Evolutionary conservation across 306 rosid genomes (phyloP).

Genomic region (Cucurbita pepo): DNA sequence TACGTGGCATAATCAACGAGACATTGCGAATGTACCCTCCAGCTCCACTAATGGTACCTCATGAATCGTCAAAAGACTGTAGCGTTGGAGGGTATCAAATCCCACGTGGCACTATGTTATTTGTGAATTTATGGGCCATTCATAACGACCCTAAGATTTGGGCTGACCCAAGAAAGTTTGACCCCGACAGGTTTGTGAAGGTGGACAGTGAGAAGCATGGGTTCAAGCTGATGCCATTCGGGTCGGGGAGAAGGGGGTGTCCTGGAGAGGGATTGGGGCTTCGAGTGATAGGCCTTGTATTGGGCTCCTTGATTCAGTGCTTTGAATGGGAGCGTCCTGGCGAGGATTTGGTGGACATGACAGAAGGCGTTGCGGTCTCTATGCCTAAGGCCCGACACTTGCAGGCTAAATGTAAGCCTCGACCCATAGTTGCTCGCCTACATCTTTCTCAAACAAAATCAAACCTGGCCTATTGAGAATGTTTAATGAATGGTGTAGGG

Average conservation of each 20-base stretch:
- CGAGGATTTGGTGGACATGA: conserved; percentile 7
- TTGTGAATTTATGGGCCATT: conserved; percentile 27
- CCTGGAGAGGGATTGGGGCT: conserved; percentile 10
- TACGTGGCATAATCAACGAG: conserved; percentile 13
- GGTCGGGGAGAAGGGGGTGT: conserved; percentile 10
- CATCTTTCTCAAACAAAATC: not conserved
- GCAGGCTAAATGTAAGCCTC: not conserved
- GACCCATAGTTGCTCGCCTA: not conserved
- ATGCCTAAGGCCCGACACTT: not conserved
- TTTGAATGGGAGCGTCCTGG: conserved; percentile 7
- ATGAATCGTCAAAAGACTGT: conserved; percentile 22
- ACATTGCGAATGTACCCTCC: conserved; percentile 24
- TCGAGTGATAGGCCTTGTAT: not conserved
- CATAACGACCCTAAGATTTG: conserved; percentile 21
- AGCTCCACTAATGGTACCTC: conserved; percentile 14
- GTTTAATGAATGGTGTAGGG: too few relatives aligned
- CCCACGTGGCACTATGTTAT: conserved; percentile 27
- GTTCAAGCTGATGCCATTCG: conserved; percentile 14
- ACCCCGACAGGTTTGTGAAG: conserved; percentile 17
- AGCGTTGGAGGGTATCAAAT: conserved; percentile 10
- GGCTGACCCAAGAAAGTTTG: conserved; percentile 14
- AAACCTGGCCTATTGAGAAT: not conserved
- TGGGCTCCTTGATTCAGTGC: conserved; percentile 7
- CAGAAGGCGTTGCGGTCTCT: not conserved
- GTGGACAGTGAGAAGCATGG: not conserved